Conservation (phyloP, 352 stramenopile species). For the Phytophthora hybrid region DNA sequence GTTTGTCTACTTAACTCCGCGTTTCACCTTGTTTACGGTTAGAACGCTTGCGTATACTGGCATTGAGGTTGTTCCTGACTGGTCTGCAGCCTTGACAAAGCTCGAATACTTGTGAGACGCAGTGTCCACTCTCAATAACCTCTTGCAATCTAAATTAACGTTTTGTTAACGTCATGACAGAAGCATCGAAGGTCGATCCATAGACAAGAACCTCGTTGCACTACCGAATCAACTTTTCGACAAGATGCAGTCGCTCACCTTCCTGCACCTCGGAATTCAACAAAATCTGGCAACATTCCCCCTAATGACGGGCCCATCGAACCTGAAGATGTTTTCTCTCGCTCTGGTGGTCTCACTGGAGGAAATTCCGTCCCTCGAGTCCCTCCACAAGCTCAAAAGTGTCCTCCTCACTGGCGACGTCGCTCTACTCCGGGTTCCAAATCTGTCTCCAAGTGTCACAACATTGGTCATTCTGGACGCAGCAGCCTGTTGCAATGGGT, state of each 20-base stretch:
- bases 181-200: slow-evolving; percentile 31
- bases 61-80: slow-evolving; percentile 25
- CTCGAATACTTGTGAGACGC: slow-evolving; percentile 39
- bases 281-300: slow-evolving; percentile 21
- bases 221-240: slow-evolving; percentile 36
- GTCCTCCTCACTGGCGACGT: not conserved
- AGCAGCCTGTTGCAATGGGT: slow-evolving; percentile 32
- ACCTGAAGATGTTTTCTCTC: slow-evolving; percentile 35
- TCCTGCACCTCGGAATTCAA: slow-evolving; percentile 38
- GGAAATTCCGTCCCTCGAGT: slow-evolving; percentile 22
- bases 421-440: slow-evolving; percentile 7
- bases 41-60: slow-evolving; percentile 34
- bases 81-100: slow-evolving; percentile 19
- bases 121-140: not conserved
- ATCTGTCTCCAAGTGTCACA: not conserved
- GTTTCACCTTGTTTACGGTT: not conserved
- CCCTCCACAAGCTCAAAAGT: slow-evolving; percentile 13
- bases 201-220: slow-evolving; percentile 21
- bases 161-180: slow-evolving; percentile 4
- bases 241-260: slow-evolving; percentile 32
- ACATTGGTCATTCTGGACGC: slow-evolving; percentile 1
- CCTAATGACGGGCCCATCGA: slow-evolving; percentile 14
- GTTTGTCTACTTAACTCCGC: not conserved
- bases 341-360: slow-evolving; percentile 13
- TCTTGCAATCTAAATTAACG: not conserved